phyloP scores from a whole-genome alignment of 768 basidiomycete species.

The Russula olivacea region DNA sequence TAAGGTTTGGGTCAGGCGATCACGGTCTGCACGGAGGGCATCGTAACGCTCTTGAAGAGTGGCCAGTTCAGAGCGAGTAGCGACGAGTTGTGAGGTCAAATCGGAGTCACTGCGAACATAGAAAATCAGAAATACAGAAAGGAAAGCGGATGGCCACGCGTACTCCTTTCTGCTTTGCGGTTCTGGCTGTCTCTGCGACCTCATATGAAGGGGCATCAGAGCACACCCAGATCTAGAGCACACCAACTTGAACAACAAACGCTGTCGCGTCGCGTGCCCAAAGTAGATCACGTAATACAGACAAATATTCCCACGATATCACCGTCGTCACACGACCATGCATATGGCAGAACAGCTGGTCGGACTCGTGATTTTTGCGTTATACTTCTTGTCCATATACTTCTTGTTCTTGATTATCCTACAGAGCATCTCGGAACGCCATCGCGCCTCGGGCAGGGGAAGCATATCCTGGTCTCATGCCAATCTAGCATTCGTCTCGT shows the following conservation, averaged over 20 bases:
- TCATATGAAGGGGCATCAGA: constrained; percentile 1
- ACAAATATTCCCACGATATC: neutral
- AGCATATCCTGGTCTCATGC: constrained; percentile 28
- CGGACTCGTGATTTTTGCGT: constrained; percentile 31
- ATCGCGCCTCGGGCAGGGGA: neutral
- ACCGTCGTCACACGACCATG: too few relatives aligned
- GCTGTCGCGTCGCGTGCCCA: neutral
- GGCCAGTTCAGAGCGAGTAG: constrained; percentile 9
- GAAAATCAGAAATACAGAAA: neutral
- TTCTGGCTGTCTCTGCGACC: neutral
- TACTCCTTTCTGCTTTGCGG: neutral
- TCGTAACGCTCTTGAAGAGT: constrained; percentile 15
- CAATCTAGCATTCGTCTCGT: constrained; percentile 34
- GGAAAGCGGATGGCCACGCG: neutral
- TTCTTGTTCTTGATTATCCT: constrained; percentile 31
- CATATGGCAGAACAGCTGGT: constrained; percentile 7
- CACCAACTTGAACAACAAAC: too few relatives aligned
- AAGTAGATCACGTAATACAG: neutral
- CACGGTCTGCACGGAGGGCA: constrained; percentile 13
- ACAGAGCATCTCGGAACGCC: constrained; percentile 8
- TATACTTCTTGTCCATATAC: constrained; percentile 35
- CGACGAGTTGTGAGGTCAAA: constrained; percentile 1
- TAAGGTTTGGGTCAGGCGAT: neutral
- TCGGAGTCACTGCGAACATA: constrained; percentile 1
- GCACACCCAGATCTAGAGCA: too few relatives aligned